Evolutionary conservation across 352 stramenopile genomes (phyloP).

Genomic region (Globisporangium solare): DNA sequence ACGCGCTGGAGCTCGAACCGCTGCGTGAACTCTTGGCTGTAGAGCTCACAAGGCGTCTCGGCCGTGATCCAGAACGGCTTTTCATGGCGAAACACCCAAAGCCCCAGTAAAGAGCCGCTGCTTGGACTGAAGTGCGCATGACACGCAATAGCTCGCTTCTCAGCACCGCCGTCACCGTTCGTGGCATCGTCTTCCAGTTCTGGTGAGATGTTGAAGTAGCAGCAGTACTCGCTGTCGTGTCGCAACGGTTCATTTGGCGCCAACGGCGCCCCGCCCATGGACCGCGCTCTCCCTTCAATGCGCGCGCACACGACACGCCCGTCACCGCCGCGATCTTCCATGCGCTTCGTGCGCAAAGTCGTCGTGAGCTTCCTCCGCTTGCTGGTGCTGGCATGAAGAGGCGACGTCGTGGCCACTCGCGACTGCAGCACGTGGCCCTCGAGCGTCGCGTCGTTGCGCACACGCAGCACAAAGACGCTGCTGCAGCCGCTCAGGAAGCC

Average conservation of each 20-base stretch:
- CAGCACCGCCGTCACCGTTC: slow-evolving; percentile 25
- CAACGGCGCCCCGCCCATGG: slow-evolving; percentile 9
- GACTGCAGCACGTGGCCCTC: slow-evolving; percentile 29
- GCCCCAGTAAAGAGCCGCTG: background rate
- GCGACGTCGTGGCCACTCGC: background rate
- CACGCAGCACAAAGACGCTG: slow-evolving; percentile 34
- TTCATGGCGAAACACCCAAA: slow-evolving; percentile 2
- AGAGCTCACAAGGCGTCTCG: slow-evolving; percentile 14
- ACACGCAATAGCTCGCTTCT: slow-evolving; percentile 39
- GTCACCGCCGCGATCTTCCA: background rate
- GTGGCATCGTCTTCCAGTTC: slow-evolving; percentile 11
- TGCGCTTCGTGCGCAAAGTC: background rate
- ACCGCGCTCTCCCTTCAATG: slow-evolving; percentile 15
- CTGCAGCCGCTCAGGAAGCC: slow-evolving; percentile 30
- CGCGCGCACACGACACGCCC: slow-evolving; percentile 3
- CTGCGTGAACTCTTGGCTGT: slow-evolving; percentile 9
- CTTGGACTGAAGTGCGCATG: slow-evolving; percentile 27
- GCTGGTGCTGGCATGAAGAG: background rate
- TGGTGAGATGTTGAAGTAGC: slow-evolving; percentile 31
- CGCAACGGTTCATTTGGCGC: slow-evolving; percentile 4
- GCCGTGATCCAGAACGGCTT: slow-evolving; percentile 18
- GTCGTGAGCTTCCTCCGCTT: slow-evolving; percentile 24
- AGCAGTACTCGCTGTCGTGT: slow-evolving; percentile 31
- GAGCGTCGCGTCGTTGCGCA: slow-evolving; percentile 30
- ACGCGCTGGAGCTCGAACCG: slow-evolving; percentile 6